phyloP scores from a whole-genome alignment of 116 monocot genomes.

The Posidonia oceanica region DNA sequence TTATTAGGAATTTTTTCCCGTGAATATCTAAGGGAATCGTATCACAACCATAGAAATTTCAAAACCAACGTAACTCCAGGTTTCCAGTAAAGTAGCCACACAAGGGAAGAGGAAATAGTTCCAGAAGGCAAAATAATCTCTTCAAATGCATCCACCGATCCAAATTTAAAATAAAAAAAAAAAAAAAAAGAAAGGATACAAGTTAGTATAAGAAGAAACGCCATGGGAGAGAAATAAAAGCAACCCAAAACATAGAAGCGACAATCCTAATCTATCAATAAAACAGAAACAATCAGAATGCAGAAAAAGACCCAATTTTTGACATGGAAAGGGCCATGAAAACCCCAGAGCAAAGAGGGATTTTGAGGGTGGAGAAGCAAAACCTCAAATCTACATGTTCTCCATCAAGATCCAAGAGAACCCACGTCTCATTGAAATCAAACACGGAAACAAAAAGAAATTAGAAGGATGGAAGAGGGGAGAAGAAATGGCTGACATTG shows the following conservation, averaged over 20 bases:
- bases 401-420: background rate
- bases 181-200: background rate
- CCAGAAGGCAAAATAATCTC: background rate
- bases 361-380: background rate
- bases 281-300: background rate
- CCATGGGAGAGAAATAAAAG: background rate
- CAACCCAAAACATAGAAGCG: background rate
- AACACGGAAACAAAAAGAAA: background rate
- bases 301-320: background rate
- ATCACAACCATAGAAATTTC: background rate
- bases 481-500: constrained; percentile 31
- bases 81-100: background rate
- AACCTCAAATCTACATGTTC: background rate
- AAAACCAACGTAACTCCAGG: background rate
- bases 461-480: background rate
- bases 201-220: background rate
- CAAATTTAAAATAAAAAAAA: background rate
- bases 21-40: background rate
- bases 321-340: too few species aligned
- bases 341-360: too few species aligned
- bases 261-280: background rate
- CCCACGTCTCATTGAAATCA: background rate
- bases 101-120: background rate
- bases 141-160: background rate
- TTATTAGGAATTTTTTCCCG: background rate